Evolutionary conservation across 345 rosid species (phyloP), one percentile per base, ranked within the genome.

Genomic region (Populus euphratica): DNA sequence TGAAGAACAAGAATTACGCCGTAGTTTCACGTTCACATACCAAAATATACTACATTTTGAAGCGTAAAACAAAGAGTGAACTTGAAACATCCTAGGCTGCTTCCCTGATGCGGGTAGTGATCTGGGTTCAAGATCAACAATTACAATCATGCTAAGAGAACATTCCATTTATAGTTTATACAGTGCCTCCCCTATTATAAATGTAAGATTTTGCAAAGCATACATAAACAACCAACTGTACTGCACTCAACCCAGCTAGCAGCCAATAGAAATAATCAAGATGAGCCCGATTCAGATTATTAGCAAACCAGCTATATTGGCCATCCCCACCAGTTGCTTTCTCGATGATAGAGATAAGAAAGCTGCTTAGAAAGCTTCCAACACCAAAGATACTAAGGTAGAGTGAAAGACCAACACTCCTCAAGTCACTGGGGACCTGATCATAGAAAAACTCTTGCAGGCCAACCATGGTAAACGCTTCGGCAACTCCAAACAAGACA

Each of bases 391-490:
- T 68, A 47, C 81, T 68, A 14, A 73, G 74, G 61, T 79, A 73
- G 64, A 79, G 73, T 13, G 81, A 54, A 18, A 43, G 69, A 6
- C 81, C 81, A 33, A 79, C 67, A 13, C 74, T 79, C 43, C 77
- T 79, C 21, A 79, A 31, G 10, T 79, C 77, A 5, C 13, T 68
- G 23, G 81, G 81, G 29, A 73, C 77, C 77, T 79, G 77, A 41
- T 79, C 81, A 31, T 73, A 79, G 64, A 79, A 79, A 41, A 79
- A 79, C 61, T 79, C 81, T 29, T 79, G 77, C 39, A 79, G 69
- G 47, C 63, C 81, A 9, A 79, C 59, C 65, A 68, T 59, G 47
- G 73, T 56, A 10, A 73, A 73, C 7, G 62, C 63, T 8, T 56
- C 62, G 8, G 77, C 61, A 68, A 68, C 49, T 5, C 81, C 81